Evolutionary conservation across 2,329 filamentous ascomycete genomes (phyloP), one percentile per base, ranked within the genome.

Genomic region (Neocatenulostroma microsporum): DNA sequence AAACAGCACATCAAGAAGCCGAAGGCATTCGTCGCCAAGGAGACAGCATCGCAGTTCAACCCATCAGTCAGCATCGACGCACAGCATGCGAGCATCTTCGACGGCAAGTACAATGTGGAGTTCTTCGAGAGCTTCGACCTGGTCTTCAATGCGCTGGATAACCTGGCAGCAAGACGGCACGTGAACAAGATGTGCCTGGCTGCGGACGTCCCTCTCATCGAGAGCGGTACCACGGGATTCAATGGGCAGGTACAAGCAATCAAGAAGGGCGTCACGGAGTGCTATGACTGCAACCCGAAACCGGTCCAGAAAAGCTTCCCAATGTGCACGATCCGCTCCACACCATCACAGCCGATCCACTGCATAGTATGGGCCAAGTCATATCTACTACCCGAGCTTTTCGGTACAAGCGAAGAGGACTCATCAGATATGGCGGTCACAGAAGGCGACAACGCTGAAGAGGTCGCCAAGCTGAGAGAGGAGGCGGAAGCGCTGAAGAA

Each of bases 301-400:
- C 83, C 89, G 42, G 78, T 82, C 2, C 89, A 89, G 5, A 96
- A 94, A 60, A 83, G 82, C 1, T 96, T 93, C 55, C 88, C 91
- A 2, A 88, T 96, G 27, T 98, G 91, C 66, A 98, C 91, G 2
- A 96, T 98, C 52, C 78, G 91, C 59, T 95, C 86, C 60, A 98
- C 88, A 0, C 91, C 91, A 0, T 94, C 84, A 47, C 89, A 96
- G 54, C 85, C 89, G 1, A 96, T 98, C 28, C 91, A 98, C 63
- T 96, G 91, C 66, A 98, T 98, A 44, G 89, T 98, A 2, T 98
- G 91, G 91, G 89, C 77, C 14, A 98, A 96, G 66, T 94, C 87
- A 59, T 98, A 96, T 60, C 72, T 98, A 7, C 75, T 98, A 42
- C 91, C 86, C 48, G 91, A 98, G 61, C 79, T 98, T 6, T 98